These are phyloP conservation scores for Coemansia sp. DNA, from an alignment of 192 early-diverging fungal genomes.

Conservation along the genomic window DNA sequence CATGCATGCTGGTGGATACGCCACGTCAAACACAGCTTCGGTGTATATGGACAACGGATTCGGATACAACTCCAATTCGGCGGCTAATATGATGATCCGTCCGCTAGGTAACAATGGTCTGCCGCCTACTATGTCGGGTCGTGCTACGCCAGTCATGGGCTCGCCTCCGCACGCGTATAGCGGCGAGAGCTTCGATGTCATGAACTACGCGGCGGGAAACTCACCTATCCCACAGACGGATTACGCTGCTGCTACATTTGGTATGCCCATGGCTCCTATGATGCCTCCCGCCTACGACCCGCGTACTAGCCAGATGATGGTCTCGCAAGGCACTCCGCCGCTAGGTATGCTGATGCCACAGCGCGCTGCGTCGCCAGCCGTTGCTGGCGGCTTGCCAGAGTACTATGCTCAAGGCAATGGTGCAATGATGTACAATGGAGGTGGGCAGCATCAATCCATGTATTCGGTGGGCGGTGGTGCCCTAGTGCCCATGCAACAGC, in stretches of 20 bases:
- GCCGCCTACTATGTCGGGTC: constrained; percentile 35
- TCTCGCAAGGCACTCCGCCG: constrained; percentile 31
- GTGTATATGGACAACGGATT: constrained; percentile 53
- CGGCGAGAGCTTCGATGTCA: constrained; percentile 22
- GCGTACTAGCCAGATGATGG: constrained; percentile 26
- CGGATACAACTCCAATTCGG: constrained; percentile 45
- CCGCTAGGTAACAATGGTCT: constrained; percentile 11
- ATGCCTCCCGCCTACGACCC: constrained; percentile 50
- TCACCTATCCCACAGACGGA: constrained; percentile 29
- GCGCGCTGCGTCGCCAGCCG: constrained; percentile 24
- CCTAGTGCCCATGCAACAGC: not conserved
- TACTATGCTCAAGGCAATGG: constrained; percentile 25
- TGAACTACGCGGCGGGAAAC: constrained; percentile 2
- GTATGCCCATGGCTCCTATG: constrained; percentile 30
- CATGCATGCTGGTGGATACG: constrained; percentile 34
- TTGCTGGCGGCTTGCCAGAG: constrained; percentile 24
- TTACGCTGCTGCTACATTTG: constrained; percentile 23
- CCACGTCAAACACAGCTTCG: constrained; percentile 45
- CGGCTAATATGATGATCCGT: constrained; percentile 11
- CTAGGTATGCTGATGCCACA: constrained; percentile 6
- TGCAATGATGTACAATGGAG: constrained; percentile 9
- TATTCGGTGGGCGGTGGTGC: not conserved
- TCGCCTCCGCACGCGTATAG: constrained; percentile 18
- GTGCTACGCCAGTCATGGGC: constrained; percentile 36
- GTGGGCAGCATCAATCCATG: not conserved